Evolutionary conservation across 2,329 filamentous ascomycete genomes (phyloP).

Genomic region (Triangularia verruculosa): DNA sequence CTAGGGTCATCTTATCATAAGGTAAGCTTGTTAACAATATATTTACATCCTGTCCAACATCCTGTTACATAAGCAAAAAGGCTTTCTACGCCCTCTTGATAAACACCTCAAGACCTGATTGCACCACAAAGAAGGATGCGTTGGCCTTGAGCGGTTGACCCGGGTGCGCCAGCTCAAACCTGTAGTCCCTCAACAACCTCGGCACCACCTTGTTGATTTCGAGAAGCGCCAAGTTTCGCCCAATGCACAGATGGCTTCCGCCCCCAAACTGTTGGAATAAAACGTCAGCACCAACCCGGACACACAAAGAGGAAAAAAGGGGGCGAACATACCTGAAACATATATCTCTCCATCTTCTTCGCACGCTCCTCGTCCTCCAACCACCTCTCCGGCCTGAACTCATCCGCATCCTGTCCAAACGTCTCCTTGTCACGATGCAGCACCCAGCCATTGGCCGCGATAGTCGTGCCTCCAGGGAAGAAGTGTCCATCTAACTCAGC

Average conservation of each 20-base stretch:
- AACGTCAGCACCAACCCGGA: not conserved
- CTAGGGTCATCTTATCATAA: not conserved
- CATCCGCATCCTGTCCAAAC: slow-evolving; percentile 51
- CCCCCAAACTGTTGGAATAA: slow-evolving; percentile 45
- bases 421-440: slow-evolving; percentile 46
- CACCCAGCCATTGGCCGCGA: slow-evolving; percentile 55
- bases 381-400: slow-evolving; percentile 55
- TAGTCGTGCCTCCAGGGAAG: slow-evolving; percentile 49
- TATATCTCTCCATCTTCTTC: slow-evolving; percentile 50
- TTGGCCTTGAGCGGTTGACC: slow-evolving; percentile 49
- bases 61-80: not conserved
- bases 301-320: not conserved
- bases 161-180: slow-evolving; percentile 51
- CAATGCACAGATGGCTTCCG: slow-evolving; percentile 54
- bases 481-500: slow-evolving; percentile 49
- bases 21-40: not conserved
- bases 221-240: slow-evolving; percentile 51
- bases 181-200: slow-evolving; percentile 51
- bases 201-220: slow-evolving; percentile 60
- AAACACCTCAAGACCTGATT: slow-evolving; percentile 53
- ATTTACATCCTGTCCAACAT: not conserved
- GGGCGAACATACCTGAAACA: slow-evolving; percentile 49
- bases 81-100: slow-evolving; percentile 29
- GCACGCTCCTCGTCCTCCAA: slow-evolving; percentile 44
- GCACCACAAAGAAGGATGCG: slow-evolving; percentile 59